These are phyloP conservation scores for Allomyces macrogynus DNA, from an alignment of 192 early-diverging fungal species.

Conservation along the genomic window DNA sequence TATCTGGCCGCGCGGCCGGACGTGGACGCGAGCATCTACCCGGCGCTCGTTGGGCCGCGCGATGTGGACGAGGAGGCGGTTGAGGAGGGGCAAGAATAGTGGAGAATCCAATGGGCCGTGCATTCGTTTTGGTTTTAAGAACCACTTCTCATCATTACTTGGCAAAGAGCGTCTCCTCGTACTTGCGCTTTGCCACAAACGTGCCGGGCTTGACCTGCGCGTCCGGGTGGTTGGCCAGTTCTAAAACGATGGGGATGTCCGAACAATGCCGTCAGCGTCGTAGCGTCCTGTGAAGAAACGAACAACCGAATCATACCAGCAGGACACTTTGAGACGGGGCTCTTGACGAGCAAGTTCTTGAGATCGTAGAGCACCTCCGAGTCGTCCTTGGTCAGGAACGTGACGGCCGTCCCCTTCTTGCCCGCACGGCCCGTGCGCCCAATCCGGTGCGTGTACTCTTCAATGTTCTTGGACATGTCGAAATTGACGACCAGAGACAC, in stretches of 20 bases:
- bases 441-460: constrained; percentile 97
- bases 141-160: neutral
- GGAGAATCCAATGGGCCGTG: neutral
- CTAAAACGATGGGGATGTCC: constrained; percentile 52
- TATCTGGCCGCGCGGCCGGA: too few relatives aligned
- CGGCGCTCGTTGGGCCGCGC: too few relatives aligned
- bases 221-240: constrained; percentile 63
- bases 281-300: constrained; percentile 47
- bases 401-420: constrained; percentile 65
- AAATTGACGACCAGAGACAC: constrained; percentile 92
- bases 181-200: constrained; percentile 28
- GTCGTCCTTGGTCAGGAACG: constrained; percentile 65
- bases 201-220: constrained; percentile 57
- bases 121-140: neutral
- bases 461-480: constrained; percentile 96
- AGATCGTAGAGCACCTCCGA: constrained; percentile 74
- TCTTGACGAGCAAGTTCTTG: constrained; percentile 33
- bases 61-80: too few relatives aligned
- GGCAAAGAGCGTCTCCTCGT: constrained; percentile 18
- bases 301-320: constrained; percentile 3
- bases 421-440: constrained; percentile 98
- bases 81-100: too few relatives aligned
- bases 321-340: constrained; percentile 12
- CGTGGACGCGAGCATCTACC: too few relatives aligned
- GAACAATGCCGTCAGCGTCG: constrained; percentile 51